Base-by-base conservation (phyloP, 352 stramenopile genomes). In the Phytophthora vignae region DNA sequence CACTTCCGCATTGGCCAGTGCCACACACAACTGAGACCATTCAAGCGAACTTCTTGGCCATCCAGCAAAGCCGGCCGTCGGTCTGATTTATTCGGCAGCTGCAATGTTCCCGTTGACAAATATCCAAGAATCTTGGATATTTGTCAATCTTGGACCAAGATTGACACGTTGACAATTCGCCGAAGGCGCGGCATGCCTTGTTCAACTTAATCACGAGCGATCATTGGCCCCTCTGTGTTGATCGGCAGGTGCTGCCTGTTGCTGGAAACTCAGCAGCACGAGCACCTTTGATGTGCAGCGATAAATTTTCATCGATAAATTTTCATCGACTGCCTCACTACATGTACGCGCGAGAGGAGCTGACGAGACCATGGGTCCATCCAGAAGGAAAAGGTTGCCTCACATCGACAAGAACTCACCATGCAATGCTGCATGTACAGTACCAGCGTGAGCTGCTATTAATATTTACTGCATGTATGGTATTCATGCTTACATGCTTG, bases 251-350 rank as follows among this genome's bases (percentile, higher is more conserved):
- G 21, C 46, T 31, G 21, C 46, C 49, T 55, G 40, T 4, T 15
- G 40, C n/a, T 48, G 14, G 40, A 48, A 59, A 48, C 29, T 48
- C 33, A 55, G 56, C 22, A 53, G 60, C 60, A 60, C 59, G 40
- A 21, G 48, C 48, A 49, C 46, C n/a, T 55, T 27, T 22, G 61
- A 68, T 68, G 61, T 48, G 61, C 61, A 62, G n/a, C 12, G 38
- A 25, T 22, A 22, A 22, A 68, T 21, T 38, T 60, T 14, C 21
- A 52, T 25, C 44, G 44, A 19, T 22, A 22, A 22, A 68, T 21
- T 38, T 60, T 14, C 21, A 52, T 25, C 44, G 44, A 19, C 9
- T 15, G 27, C 27, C 27, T 31, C 27, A 31, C 27, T 31, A 31
- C 21, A 22, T 22, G 21, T 22, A 22, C 27, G 7, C 40, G 12